These are phyloP conservation scores for Cryptococcus deneoformans DNA, from an alignment of 1,284 basidiomycete species.

Conservation along the genomic window DNA sequence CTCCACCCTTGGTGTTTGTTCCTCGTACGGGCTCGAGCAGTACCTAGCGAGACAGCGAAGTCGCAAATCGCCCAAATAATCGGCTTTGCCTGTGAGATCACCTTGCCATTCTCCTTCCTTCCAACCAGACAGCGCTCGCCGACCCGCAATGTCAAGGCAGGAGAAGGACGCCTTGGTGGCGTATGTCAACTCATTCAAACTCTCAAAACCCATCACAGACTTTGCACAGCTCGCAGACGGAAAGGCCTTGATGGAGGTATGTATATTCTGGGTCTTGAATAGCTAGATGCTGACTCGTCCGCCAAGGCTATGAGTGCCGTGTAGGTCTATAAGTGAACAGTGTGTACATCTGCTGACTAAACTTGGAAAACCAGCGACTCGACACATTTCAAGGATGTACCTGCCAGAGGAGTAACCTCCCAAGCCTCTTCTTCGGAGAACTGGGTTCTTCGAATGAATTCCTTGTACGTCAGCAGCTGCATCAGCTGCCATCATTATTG, in stretches of 20 bases:
- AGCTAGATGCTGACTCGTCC: background rate
- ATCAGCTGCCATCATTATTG: too few species aligned
- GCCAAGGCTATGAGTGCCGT: slow-evolving; percentile 25
- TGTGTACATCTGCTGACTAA: background rate
- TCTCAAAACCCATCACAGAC: slow-evolving; percentile 26
- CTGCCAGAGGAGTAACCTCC: slow-evolving; percentile 13
- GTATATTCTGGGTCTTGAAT: slow-evolving; percentile 2
- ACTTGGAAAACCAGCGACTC: slow-evolving; percentile 17
- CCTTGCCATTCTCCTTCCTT: background rate
- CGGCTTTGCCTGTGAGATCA: background rate
- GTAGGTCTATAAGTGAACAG: slow-evolving; percentile 10
- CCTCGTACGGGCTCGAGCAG: background rate
- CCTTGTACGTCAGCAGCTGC: slow-evolving; percentile 30
- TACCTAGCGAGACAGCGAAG: background rate
- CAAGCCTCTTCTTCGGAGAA: slow-evolving; percentile 28
- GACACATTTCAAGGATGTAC: slow-evolving; percentile 38
- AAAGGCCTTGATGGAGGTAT: slow-evolving; percentile 42
- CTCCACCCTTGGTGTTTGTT: background rate
- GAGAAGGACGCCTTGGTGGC: slow-evolving; percentile 46
- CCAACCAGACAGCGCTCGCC: background rate
- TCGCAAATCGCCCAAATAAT: too few species aligned
- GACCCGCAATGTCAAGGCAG: slow-evolving; percentile 19
- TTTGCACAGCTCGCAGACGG: slow-evolving; percentile 44
- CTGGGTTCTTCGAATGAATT: slow-evolving; percentile 46
- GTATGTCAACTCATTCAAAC: slow-evolving; percentile 42